Percentiles rank a stretch among this genome's conserved stretches.
Evolutionary conservation across 257 asterid genomes (phyloP).

Genomic region (Phtheirospermum japonicum): DNA sequence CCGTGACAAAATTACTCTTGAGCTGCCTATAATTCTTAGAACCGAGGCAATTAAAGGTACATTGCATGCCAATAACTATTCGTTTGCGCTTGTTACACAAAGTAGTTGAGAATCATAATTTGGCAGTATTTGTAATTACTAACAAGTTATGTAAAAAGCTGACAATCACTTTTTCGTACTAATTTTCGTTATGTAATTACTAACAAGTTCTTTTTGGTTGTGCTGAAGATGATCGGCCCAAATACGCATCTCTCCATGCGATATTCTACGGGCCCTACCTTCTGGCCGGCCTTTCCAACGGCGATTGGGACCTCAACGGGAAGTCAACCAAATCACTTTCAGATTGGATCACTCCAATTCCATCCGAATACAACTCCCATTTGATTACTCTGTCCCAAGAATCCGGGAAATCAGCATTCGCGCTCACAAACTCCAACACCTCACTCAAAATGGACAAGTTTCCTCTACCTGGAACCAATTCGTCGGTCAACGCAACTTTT

Average conservation of each 20-base stretch:
- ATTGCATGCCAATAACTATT: too few relatives aligned
- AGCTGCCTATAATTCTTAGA: conserved; percentile 58
- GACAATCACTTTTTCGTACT: too few relatives aligned
- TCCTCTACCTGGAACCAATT: conserved; percentile 60
- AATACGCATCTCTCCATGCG: conserved; percentile 65
- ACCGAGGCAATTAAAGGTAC: conserved; percentile 88
- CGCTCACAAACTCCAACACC: conserved; percentile 41
- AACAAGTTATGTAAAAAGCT: background rate
- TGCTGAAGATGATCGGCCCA: conserved; percentile 64
- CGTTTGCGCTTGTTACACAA: too few relatives aligned
- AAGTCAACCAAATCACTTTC: conserved; percentile 35
- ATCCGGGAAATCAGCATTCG: conserved; percentile 31
- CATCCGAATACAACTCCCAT: conserved; percentile 38
- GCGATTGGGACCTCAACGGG: conserved; percentile 67
- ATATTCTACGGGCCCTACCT: conserved; percentile 89
- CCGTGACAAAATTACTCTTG: conserved; percentile 59
- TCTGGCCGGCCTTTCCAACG: conserved; percentile 64
- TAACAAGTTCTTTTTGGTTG: too few relatives aligned
- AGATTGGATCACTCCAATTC: conserved; percentile 37
- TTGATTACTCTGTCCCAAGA: conserved; percentile 64
- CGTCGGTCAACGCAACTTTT: conserved; percentile 54
- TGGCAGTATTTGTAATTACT: too few relatives aligned
- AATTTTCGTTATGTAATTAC: too few relatives aligned
- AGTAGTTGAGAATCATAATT: background rate
- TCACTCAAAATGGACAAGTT: conserved; percentile 42